Evolutionary conservation across 257 asterid genomes (phyloP), one percentile per base, ranked within the genome.

Genomic region (Solanum commersonii): DNA sequence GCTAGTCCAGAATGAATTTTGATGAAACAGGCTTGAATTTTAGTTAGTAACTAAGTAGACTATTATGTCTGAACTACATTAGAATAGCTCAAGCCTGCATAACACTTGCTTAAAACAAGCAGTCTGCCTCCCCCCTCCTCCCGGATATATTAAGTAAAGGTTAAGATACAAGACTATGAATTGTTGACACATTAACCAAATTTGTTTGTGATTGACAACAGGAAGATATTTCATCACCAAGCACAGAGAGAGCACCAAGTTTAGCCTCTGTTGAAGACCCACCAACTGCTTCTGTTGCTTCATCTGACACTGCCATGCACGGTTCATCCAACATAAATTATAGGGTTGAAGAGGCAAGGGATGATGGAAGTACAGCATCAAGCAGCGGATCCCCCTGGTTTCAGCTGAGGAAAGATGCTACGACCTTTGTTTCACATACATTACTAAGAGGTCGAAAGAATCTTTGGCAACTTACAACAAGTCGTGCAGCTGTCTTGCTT

Each of bases 311-410:
- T 71, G 93, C 88, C 87, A 89, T 88, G 86, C 89, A 90, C 68
- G 92, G 89, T 83, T 83, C 93, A 70, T 84, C 87, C 87, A 83
- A 86, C 67, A 83, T 86, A 74, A 92, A 92, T 87, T 83, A 89
- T 88, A 90, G 90, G 88, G 91, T 89, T 86, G 91, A 92, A 49
- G 96, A 91, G 89, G 95, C 92, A 91, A 92, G 99, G 91, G 98
- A 97, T 92, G 93, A 93, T 89, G 99, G 99, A 87, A 93, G 96
- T 88, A 94, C 94, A 88, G 98, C 99, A 90, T 97, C 99, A 88
- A 94, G 98, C 92, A 97, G 99, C 87, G 99, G 96, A 84, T 94
- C 99, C 87, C 94, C 98, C 29, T 97, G 99, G 99, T 94, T 94
- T 90, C 90, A 92, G 83, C 92, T 97, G 88, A 96, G 95, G 76